These are phyloP conservation scores for Plectosphaerella sp. DNA, from an alignment of 2,329 filamentous ascomycete species.

Conservation along the genomic window DNA sequence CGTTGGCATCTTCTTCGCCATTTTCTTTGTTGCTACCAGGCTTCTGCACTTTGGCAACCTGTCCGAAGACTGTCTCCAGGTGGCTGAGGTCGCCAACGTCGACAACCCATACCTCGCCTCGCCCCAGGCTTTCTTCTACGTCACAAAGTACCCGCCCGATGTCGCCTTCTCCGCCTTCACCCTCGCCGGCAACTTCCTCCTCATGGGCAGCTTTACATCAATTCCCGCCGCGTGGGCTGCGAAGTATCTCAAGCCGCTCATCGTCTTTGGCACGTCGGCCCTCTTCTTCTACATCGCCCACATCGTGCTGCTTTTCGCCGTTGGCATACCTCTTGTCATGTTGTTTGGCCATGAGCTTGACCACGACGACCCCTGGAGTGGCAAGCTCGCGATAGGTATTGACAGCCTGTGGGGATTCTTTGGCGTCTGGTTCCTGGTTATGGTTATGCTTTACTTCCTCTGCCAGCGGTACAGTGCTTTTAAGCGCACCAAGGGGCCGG, in stretches of 20 bases:
- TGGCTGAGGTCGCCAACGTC: slow-evolving; percentile 12
- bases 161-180: slow-evolving; percentile 39
- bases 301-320: slow-evolving; percentile 24
- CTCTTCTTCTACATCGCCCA: slow-evolving; percentile 42
- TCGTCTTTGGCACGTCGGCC: slow-evolving; percentile 39
- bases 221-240: slow-evolving; percentile 23
- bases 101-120: slow-evolving; percentile 37
- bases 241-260: slow-evolving; percentile 26
- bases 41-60: slow-evolving; percentile 37
- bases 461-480: slow-evolving; percentile 37
- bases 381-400: slow-evolving; percentile 22
- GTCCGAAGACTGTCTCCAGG: slow-evolving; percentile 35
- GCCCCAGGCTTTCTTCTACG: slow-evolving; percentile 37
- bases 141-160: slow-evolving; percentile 42
- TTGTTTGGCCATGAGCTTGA: slow-evolving; percentile 30
- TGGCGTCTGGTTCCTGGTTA: slow-evolving; percentile 25
- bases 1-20: slow-evolving; percentile 25
- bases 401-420: slow-evolving; percentile 32
- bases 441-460: slow-evolving; percentile 35
- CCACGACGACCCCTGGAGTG: slow-evolving; percentile 18
- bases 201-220: slow-evolving; percentile 30
- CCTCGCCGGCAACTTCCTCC: slow-evolving; percentile 30
- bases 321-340: slow-evolving; percentile 17
- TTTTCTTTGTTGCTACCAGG: slow-evolving; percentile 36
- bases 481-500: slow-evolving; percentile 32